phyloP scores from a whole-genome alignment of 2,329 filamentous ascomycete genomes.

The Trichoderma gracile region DNA sequence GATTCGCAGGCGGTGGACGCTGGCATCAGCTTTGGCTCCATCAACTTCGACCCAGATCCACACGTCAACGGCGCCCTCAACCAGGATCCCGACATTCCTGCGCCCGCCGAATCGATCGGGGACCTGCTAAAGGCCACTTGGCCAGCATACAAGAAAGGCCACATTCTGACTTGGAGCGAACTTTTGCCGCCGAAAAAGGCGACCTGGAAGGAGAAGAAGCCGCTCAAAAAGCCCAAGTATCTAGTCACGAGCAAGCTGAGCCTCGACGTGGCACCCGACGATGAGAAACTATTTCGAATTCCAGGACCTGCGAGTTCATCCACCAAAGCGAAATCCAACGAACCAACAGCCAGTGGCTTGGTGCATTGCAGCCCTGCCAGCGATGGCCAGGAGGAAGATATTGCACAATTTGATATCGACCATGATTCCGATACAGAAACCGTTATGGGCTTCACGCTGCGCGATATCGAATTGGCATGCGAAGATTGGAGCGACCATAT shows the following conservation, averaged over 20 bases:
- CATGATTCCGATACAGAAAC: conserved; percentile 61
- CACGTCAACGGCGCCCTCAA: conserved; percentile 49
- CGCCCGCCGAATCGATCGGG: conserved; percentile 69
- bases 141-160: conserved; percentile 75
- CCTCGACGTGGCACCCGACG: conserved; percentile 81
- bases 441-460: conserved; percentile 72
- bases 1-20: conserved; percentile 38
- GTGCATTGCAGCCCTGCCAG: conserved; percentile 48
- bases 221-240: conserved; percentile 75
- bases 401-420: conserved; percentile 49
- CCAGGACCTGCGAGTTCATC: conserved; percentile 56
- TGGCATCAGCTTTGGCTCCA: conserved; percentile 42
- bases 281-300: conserved; percentile 83
- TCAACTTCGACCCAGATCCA: conserved; percentile 52
- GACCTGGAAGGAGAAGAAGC: conserved; percentile 75
- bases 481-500: conserved; percentile 78
- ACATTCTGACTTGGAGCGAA: conserved; percentile 76
- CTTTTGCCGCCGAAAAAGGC: conserved; percentile 80
- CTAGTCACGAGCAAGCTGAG: conserved; percentile 85
- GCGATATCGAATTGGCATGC: conserved; percentile 82
- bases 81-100: conserved; percentile 64
- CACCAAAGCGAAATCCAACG: conserved; percentile 59
- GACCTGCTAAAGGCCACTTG: conserved; percentile 79
- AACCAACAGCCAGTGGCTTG: conserved; percentile 51
- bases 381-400: conserved; percentile 38